Base-by-base conservation (phyloP, 108 stramenopile species). In the Skeletonema grethae region DNA sequence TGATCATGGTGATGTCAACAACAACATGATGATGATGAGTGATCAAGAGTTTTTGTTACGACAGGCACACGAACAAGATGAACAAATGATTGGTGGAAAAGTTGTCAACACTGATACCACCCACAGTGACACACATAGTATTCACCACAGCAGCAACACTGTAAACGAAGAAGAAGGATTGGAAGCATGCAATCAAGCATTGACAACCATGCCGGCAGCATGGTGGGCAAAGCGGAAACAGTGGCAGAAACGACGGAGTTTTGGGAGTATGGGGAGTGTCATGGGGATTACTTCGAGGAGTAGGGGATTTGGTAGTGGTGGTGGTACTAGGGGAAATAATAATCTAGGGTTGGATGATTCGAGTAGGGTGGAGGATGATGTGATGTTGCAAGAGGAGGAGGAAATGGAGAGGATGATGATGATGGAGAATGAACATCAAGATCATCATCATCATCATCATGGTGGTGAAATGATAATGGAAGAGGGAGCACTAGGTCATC, bases 201-300 rank as follows among this genome's bases (percentile, higher is more conserved):
- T 80, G 7, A 67, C 73, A 10, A 65, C 36, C 55, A 67, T 60
- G 5, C 73, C 79, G 56, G 41, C 39, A 36, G 57, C 68, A 2
- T 80, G 79, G 79, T 74, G 73, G 73, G 67, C 53, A 7, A 80
- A 69, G 73, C 30, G 79, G 20, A 73, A 65, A 31, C 72, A 80
- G 28, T 80, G 72, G 79, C 72, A 80, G 38, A 70, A 63, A 9
- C 9, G 36, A 11, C 56, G 15, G 15, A 7, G 8, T 24, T 22
- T 55, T 55, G 22, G 53, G 53, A 55, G 53, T 34, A 34, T 34
- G 6, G 34, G 34, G 34, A 34, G 34, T 34, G 36, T 38, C 9
- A 38, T 38, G 36, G 36, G 36, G 36, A 38, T 38, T 34, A 7
- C 32, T 0, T 34, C 32, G 1, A 38, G 36, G 0, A 11, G 36